Evolutionary conservation across 306 rosid species (phyloP).

Genomic region (Erythrophleum fordii): DNA sequence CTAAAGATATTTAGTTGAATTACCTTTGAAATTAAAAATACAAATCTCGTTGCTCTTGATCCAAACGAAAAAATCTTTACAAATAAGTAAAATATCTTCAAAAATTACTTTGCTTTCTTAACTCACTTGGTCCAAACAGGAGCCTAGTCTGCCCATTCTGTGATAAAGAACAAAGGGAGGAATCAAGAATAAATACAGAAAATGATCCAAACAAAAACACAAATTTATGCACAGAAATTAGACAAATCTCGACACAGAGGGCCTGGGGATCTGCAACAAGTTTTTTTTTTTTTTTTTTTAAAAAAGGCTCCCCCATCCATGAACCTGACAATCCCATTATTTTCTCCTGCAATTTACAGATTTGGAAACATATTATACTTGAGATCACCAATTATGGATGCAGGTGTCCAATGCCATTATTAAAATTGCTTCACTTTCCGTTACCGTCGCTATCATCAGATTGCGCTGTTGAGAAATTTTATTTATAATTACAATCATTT

Average conservation of each 20-base stretch:
- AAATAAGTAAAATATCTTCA: no score
- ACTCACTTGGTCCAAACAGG: no score
- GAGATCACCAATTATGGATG: no score
- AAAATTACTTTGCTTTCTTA: no score
- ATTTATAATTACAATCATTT: background rate
- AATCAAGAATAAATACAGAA: background rate
- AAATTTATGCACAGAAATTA: background rate
- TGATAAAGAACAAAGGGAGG: background rate
- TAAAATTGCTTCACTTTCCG: background rate
- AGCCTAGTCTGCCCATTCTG: background rate
- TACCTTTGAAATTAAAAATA: no score
- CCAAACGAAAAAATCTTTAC: no score
- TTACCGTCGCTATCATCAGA: background rate
- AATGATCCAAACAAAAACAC: background rate
- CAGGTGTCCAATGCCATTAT: background rate
- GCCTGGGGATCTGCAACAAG: background rate
- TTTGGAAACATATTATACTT: background rate
- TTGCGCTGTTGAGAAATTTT: background rate
- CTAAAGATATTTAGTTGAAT: no score
- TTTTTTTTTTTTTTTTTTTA: no score
- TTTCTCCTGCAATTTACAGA: background rate
- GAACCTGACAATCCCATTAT: background rate
- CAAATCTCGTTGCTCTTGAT: no score
- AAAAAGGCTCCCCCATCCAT: background rate
- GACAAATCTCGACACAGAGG: background rate